Evolutionary conservation across 1,139 yeast genomes (phyloP), one percentile per base, ranked within the genome.

Genomic region (Yamadazyma atmosphaerica): DNA sequence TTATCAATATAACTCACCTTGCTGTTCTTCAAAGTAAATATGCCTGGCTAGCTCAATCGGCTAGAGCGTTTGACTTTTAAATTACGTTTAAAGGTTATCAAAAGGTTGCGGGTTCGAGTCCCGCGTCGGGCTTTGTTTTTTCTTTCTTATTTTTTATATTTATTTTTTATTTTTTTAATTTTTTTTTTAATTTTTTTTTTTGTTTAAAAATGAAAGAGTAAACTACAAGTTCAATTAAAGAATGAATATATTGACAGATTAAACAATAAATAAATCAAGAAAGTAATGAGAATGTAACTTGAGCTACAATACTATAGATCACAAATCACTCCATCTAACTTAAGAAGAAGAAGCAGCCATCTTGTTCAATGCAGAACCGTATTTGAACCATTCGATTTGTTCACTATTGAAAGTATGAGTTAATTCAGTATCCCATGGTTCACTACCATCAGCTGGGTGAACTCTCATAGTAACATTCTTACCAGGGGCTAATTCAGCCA

Each of bases 341-440:
- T 28, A 15, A 28, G 16, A 15, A 33, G 43, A 32, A 38, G 41
- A 46, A 54, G 83, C 72, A 58, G 95, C 90, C 95, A 92, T 90
- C 80, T 85, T 87, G 86, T 92, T 92, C 75, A 92, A 83, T 65
- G 98, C 98, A 58, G 97, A 89, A 78, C 98, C 98, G 60, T 86
- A 80, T 81, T 86, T 90, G 87, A 92, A 92, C 98, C 98, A 92
- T 67, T 88, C 97, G 64, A 92, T 84, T 80, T 92, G 98, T 76
- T 92, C 97, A 49, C 64, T 51, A 79, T 92, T 92, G 80, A 86
- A 92, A 51, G 98, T 92, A 80, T 92, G 98, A 47, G 95, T 79
- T 68, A 90, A 85, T 74, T 80, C 83, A 60, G 92, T 74, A 60
- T 83, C 85, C 96, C 96, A 90, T 49, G 88, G 72, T 51, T 65